phyloP scores from a whole-genome alignment of 257 asterid species.

The Nicotiana paniculata region DNA sequence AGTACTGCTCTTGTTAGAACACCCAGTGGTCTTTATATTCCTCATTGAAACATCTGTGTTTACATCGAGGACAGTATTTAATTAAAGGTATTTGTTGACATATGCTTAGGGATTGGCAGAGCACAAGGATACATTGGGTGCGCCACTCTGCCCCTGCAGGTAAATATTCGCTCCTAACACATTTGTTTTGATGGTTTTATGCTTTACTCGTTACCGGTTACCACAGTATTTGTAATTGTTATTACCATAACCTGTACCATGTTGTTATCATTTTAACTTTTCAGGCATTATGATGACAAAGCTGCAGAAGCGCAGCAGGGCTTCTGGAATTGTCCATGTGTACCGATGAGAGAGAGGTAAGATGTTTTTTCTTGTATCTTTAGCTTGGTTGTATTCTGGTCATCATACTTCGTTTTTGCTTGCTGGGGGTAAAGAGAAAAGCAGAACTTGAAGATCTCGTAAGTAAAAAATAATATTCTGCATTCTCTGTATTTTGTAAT shows the following conservation, averaged over 20 bases:
- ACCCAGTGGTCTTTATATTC: neutral
- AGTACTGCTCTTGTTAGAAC: neutral
- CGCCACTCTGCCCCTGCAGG: constrained; percentile 98
- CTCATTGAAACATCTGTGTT: neutral
- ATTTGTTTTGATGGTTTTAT: neutral
- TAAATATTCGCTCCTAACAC: constrained; percentile 11
- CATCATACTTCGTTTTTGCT: neutral
- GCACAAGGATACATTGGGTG: constrained; percentile 91
- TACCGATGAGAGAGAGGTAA: constrained; percentile 74
- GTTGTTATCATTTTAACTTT: constrained; percentile 3
- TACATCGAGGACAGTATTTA: neutral
- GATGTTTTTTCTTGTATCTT: neutral
- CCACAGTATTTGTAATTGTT: neutral
- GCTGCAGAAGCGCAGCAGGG: constrained; percentile 94
- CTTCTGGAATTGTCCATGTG: constrained; percentile 90
- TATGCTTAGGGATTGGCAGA: constrained; percentile 87
- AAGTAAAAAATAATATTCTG: neutral
- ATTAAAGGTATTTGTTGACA: constrained; percentile 3
- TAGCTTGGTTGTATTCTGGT: neutral
- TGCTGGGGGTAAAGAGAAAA: neutral
- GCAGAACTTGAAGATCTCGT: neutral
- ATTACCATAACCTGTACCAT: neutral
- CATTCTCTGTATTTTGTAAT: neutral
- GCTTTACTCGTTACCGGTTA: neutral
- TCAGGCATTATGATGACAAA: constrained; percentile 84